These are phyloP conservation scores for Trichoderma atrobrunneum DNA, from an alignment of 2,329 filamentous ascomycete species.

Conservation along the genomic window DNA sequence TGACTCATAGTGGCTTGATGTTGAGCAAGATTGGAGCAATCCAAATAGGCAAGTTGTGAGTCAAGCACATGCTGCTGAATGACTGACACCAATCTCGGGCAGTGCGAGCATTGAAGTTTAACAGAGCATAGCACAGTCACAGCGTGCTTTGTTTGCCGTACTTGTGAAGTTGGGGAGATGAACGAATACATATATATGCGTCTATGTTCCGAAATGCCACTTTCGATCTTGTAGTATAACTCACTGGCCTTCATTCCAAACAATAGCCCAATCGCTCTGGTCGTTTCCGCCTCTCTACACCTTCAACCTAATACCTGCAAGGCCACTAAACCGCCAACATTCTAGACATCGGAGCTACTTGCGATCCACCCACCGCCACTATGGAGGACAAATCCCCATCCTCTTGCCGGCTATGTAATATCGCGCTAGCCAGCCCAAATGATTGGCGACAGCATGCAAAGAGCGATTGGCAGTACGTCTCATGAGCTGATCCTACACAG, in stretches of 20 bases:
- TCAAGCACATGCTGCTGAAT: background rate
- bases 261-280: background rate
- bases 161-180: too few species aligned
- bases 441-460: constrained; percentile 27
- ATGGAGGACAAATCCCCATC: constrained; percentile 22
- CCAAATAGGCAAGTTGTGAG: constrained; percentile 5
- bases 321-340: constrained; percentile 1
- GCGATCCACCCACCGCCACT: background rate
- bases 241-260: background rate
- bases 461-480: constrained; percentile 26
- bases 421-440: constrained; percentile 20
- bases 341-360: background rate
- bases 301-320: background rate
- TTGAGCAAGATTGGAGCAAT: background rate
- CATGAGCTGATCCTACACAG: background rate
- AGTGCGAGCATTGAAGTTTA: background rate
- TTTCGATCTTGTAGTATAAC: background rate
- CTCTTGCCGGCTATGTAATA: constrained; percentile 25
- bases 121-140: background rate
- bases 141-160: background rate
- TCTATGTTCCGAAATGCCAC: background rate
- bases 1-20: background rate
- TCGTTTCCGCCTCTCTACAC: background rate
- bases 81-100: background rate
- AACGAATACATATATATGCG: background rate